Base-by-base conservation (phyloP, 805 yeast species). In the Candida manassasensis region DNA sequence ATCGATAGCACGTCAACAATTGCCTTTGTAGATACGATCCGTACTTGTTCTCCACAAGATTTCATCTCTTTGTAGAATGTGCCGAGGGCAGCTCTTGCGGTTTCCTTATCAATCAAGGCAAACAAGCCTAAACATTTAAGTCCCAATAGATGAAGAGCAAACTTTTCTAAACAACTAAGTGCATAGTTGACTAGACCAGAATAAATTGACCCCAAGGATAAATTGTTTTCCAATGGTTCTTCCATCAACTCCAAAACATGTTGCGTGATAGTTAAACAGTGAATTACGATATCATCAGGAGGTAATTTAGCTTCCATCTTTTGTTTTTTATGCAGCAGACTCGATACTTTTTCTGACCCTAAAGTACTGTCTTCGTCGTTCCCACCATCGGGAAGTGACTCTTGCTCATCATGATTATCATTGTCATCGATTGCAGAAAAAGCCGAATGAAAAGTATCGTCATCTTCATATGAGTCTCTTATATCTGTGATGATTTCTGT, bases 401-500 rank as follows among this genome's bases (percentile, higher is more conserved):
- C 53, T 9, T 43, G 47, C 11, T 41, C 45, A 24, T 32, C 39
- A 4, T 41, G 46, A 5, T 42, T 42, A 24, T 32, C 39, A 4
- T 41, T 46, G 6, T 42, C 43, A 15, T 41, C 48, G 29, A 67
- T 50, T 14, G 59, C 62, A 4, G 69, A 66, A 17, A 62, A 59
- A 1, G 75, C 75, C 9, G 76, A 66, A 35, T 61, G 70, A 40
- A 73, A 62, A 41, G 78, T 75, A 27, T 65, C 68, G 32, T 71
- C 79, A 25, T 64, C 70, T 34, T 54, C 48, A 19, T 69, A 73
- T 6, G 79, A 70, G 55, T 88, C 96, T 53, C 86, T 75, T 33
- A 89, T 69, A 64, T 89, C 97, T 27, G 86, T 79, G 25, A 88
- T 79, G 12, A 87, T 76, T 65, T 90, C 97, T n/a, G 83, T 75